A percentile compares a stretch with the other conserved stretches of the same genome.
phyloP scores from a whole-genome alignment of 495 filamentous ascomycete species.

The Apiosordaria backusii region DNA sequence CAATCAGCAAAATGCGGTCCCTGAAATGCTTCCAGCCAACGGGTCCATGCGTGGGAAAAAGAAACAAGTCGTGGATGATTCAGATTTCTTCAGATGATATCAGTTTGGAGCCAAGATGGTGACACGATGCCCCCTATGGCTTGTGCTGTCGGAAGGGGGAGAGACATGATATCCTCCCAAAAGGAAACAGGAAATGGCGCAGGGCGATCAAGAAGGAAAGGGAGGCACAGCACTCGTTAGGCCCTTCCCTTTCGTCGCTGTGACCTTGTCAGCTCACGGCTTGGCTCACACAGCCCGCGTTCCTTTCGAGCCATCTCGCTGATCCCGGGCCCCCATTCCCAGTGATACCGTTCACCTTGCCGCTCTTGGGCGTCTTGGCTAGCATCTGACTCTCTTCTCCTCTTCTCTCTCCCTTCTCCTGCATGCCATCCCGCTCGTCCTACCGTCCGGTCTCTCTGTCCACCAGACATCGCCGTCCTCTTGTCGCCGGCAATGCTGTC shows the following conservation, averaged over 20 bases:
- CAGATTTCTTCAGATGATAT: not conserved
- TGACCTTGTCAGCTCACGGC: not conserved
- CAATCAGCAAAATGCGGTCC: conserved; percentile 26
- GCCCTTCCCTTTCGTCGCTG: not conserved
- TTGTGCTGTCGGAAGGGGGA: not conserved
- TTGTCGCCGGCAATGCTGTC: not conserved
- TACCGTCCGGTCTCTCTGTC: not conserved
- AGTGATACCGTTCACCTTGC: not conserved
- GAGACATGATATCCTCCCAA: not conserved
- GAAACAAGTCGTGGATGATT: not conserved
- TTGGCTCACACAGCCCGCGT: conserved; percentile 8
- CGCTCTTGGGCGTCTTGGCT: not conserved
- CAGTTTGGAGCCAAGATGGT: no score
- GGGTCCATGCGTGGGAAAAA: conserved; percentile 1
- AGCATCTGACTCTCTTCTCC: not conserved
- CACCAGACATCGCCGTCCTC: not conserved
- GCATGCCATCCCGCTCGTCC: not conserved
- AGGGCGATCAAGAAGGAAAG: not conserved
- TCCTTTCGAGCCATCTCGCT: conserved; percentile 4
- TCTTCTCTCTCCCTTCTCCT: not conserved
- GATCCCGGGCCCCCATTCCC: conserved; percentile 11
- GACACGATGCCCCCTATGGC: not conserved
- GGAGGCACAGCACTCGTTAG: conserved; percentile 2
- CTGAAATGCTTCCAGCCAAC: conserved; percentile 17
- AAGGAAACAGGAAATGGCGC: not conserved